Evolutionary conservation across 2,329 filamentous ascomycete genomes (phyloP).

Genomic region (Elsinoe australis): DNA sequence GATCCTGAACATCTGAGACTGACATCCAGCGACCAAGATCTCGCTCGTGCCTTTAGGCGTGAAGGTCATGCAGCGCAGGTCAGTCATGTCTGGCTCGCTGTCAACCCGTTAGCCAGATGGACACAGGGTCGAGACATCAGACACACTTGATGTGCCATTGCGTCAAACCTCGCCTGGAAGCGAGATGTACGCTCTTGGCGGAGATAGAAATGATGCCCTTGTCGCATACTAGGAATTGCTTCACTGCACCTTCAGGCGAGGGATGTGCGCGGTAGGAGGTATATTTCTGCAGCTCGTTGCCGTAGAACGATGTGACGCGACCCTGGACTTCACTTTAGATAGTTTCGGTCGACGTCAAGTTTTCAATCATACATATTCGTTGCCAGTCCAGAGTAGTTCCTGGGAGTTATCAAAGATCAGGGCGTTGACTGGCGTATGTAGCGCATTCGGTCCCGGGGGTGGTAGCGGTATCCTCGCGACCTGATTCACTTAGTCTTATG

Average conservation of each 20-base stretch:
- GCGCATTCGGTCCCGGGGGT: slow-evolving; percentile 61
- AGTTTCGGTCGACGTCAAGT: slow-evolving; percentile 1
- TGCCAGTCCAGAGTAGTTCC: slow-evolving; percentile 88
- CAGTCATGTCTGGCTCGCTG: slow-evolving; percentile 68
- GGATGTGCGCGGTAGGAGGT: slow-evolving; percentile 79
- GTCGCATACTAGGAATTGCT: slow-evolving; percentile 85
- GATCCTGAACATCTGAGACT: slow-evolving; percentile 74
- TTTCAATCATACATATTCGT: slow-evolving; percentile 63
- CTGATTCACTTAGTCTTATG: slow-evolving; percentile 38
- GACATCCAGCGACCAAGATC: slow-evolving; percentile 78
- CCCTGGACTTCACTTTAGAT: slow-evolving; percentile 50
- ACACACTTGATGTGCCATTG: slow-evolving; percentile 76
- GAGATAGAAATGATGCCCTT: slow-evolving; percentile 84
- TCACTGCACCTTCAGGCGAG: slow-evolving; percentile 61
- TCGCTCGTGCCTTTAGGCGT: slow-evolving; percentile 76
- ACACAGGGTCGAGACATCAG: neutral
- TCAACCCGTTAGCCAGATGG: neutral
- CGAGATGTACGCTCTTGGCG: slow-evolving; percentile 76
- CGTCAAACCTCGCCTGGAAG: slow-evolving; percentile 70
- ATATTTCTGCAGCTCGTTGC: slow-evolving; percentile 76
- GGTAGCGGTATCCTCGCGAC: slow-evolving; percentile 76
- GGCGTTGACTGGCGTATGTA: slow-evolving; percentile 61
- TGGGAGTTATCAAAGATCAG: slow-evolving; percentile 83
- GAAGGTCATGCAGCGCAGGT: slow-evolving; percentile 91
- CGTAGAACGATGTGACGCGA: slow-evolving; percentile 80